Percentiles rank a stretch among this genome's conserved stretches.
phyloP scores from a whole-genome alignment of 208 protist species.

The Leishmania major region DNA sequence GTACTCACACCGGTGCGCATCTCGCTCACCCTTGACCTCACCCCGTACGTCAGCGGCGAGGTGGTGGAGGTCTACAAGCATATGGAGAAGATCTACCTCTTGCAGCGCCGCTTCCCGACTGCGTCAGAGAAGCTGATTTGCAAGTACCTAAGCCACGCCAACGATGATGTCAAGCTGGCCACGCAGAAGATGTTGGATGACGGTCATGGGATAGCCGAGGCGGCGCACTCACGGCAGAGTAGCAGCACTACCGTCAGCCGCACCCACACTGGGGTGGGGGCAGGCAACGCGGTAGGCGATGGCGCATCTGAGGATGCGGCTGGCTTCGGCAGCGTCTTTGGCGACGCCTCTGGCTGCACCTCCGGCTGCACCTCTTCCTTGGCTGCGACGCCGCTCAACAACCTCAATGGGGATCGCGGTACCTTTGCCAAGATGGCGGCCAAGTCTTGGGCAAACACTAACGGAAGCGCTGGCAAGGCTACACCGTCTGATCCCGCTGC shows the following conservation, averaged over 20 bases:
- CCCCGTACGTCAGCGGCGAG: slow-evolving; percentile 47
- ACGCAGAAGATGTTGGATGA: slow-evolving; percentile 32
- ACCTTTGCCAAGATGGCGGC: neutral
- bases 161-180: slow-evolving; percentile 31
- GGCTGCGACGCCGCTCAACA: neutral
- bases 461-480: neutral
- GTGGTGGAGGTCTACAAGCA: slow-evolving; percentile 44
- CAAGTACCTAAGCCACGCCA: slow-evolving; percentile 23
- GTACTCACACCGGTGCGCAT: slow-evolving; percentile 57
- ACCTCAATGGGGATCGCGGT: neutral
- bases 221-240: slow-evolving; percentile 21
- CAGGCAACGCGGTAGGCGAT: slow-evolving; percentile 4
- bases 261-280: neutral
- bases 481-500: neutral
- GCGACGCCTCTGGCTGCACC: slow-evolving; percentile 1
- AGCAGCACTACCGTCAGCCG: neutral
- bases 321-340: slow-evolving; percentile 2
- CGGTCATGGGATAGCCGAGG: slow-evolving; percentile 17
- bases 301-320: slow-evolving; percentile 15
- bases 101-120: slow-evolving; percentile 49
- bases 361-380: slow-evolving; percentile 14
- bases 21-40: slow-evolving; percentile 59
- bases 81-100: slow-evolving; percentile 30
- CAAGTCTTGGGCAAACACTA: neutral
- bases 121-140: slow-evolving; percentile 14